These are phyloP conservation scores for Mimosa bimucronata DNA, from an alignment of 306 rosid genomes.

Conservation along the genomic window DNA sequence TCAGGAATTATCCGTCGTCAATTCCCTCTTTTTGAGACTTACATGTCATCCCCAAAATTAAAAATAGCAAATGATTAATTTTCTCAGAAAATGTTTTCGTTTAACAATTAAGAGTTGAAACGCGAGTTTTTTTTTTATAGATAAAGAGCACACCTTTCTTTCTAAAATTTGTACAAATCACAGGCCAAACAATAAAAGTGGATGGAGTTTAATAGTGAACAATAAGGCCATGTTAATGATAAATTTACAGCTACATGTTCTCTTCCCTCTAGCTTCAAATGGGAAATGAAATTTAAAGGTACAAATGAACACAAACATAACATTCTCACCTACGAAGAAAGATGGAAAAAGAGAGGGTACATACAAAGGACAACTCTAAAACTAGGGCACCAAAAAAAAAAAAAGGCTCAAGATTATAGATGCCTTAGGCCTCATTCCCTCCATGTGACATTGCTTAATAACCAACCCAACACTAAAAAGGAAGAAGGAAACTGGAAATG, in stretches of 20 bases:
- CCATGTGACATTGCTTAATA: conserved; percentile 36
- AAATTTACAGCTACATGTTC: not conserved
- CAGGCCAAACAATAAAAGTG: too few relatives aligned
- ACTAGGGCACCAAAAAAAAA: conserved; percentile 50
- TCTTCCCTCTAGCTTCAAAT: not conserved
- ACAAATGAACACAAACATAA: not conserved
- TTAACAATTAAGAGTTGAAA: too few relatives aligned
- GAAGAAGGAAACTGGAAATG: not conserved
- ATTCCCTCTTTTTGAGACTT: too few relatives aligned
- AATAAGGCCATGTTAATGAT: not conserved
- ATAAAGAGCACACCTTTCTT: too few relatives aligned
- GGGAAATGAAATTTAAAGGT: not conserved
- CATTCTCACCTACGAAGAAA: conserved; percentile 7
- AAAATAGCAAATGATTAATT: too few relatives aligned
- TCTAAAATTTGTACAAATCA: too few relatives aligned
- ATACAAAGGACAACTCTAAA: conserved; percentile 53
- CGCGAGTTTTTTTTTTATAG: too few relatives aligned
- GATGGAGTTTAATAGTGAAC: not conserved
- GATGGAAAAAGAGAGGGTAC: conserved; percentile 20
- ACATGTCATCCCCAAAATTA: too few relatives aligned
- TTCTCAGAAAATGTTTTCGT: too few relatives aligned
- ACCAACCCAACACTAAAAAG: conserved; percentile 3
- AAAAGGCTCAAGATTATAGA: conserved; percentile 55
- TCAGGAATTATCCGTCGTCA: too few relatives aligned
- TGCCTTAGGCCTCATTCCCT: conserved; percentile 48